Conservation (phyloP, 768 basidiomycete genomes). For the Ramaria sp. region DNA sequence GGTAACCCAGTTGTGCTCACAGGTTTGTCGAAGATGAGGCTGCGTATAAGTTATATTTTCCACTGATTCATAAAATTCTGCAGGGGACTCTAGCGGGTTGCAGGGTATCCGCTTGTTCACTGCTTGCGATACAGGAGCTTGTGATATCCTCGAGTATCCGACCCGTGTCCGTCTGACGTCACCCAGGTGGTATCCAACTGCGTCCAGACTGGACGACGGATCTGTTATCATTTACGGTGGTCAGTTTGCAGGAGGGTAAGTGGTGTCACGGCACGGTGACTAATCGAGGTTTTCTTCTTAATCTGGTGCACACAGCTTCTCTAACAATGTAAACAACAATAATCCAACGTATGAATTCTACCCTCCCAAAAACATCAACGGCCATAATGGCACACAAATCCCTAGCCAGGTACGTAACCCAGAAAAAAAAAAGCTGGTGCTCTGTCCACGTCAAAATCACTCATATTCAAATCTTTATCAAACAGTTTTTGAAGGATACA, state of each 20-base stretch:
- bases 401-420: slow-evolving; percentile 11
- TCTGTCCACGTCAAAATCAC: too few species aligned
- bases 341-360: slow-evolving; percentile 81
- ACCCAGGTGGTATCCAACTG: slow-evolving; percentile 66
- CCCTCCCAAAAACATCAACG: slow-evolving; percentile 39
- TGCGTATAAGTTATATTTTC: neutral
- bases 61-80: neutral
- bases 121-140: slow-evolving; percentile 53
- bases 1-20: slow-evolving; percentile 5
- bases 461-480: neutral
- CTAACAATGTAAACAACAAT: slow-evolving; percentile 55
- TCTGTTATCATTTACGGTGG: slow-evolving; percentile 24
- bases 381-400: slow-evolving; percentile 46
- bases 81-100: neutral
- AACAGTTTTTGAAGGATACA: slow-evolving; percentile 13
- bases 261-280: neutral
- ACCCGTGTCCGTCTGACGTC: slow-evolving; percentile 32
- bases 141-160: slow-evolving; percentile 40
- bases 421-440: too few species aligned
- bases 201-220: slow-evolving; percentile 32
- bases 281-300: slow-evolving; percentile 11
- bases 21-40: too few species aligned
- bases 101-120: slow-evolving; percentile 38
- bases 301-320: slow-evolving; percentile 38
- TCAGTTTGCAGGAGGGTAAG: slow-evolving; percentile 3